Conservation (phyloP, 75 land plant species). For the Pseudotsuga menziesii region DNA sequence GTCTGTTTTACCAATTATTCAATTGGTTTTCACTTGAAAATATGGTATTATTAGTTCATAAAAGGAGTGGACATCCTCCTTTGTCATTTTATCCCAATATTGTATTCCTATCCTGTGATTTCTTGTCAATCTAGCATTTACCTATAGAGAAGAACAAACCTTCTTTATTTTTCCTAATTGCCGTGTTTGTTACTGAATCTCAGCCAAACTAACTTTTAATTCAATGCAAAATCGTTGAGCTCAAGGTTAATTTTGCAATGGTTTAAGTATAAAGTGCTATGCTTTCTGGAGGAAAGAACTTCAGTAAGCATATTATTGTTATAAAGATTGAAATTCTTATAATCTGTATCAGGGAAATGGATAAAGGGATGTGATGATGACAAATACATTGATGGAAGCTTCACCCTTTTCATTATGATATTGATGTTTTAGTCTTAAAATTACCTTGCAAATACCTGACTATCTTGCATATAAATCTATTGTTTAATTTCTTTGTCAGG, state of each 20-base stretch:
- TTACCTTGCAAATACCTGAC: neutral
- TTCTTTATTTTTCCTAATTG: too few relatives aligned
- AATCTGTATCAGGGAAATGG: neutral
- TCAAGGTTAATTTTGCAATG: neutral
- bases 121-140: neutral
- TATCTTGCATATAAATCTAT: neutral
- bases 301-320: neutral
- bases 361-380: neutral
- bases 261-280: neutral
- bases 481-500: conserved; percentile 36
- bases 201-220: neutral
- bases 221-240: neutral
- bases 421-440: neutral
- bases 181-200: neutral
- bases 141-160: too few relatives aligned
- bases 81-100: neutral
- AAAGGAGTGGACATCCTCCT: neutral
- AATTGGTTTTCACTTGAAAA: neutral
- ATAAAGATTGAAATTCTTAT: neutral
- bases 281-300: neutral
- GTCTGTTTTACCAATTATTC: neutral
- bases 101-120: neutral
- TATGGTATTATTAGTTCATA: neutral
- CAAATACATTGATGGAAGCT: neutral
- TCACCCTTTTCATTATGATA: neutral